Evolutionary conservation across 495 filamentous ascomycete species (phyloP).

Genomic region (Xylaria castorea): DNA sequence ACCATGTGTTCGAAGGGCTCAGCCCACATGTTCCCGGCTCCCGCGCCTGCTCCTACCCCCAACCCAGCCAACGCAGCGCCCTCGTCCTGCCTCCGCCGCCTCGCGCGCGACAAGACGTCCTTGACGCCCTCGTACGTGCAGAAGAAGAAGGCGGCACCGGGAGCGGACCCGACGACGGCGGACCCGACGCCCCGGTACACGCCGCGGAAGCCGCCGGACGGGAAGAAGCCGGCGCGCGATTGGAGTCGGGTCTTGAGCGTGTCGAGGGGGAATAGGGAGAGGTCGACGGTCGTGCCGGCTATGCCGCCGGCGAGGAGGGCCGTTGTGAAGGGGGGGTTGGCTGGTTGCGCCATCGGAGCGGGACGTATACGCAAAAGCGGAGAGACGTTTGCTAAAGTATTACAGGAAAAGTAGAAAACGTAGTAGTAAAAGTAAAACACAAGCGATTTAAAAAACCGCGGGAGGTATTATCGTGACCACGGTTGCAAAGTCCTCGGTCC

Average conservation of each 20-base stretch:
- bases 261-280: slow-evolving; percentile 89
- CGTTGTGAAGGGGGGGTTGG: slow-evolving; percentile 54
- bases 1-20: slow-evolving; percentile 70
- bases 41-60: background rate
- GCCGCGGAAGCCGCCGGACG: slow-evolving; percentile 75
- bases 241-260: slow-evolving; percentile 94
- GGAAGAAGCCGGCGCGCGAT: slow-evolving; percentile 78
- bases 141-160: slow-evolving; percentile 98
- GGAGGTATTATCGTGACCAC: slow-evolving; percentile 19
- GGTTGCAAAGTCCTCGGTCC: slow-evolving; percentile 1
- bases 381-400: background rate
- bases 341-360: slow-evolving; percentile 27
- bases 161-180: slow-evolving; percentile 87
- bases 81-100: slow-evolving; percentile 28
- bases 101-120: slow-evolving; percentile 51
- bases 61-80: slow-evolving; percentile 2
- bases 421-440: background rate
- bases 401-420: background rate
- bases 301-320: slow-evolving; percentile 74
- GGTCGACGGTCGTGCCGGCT: slow-evolving; percentile 87
- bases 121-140: slow-evolving; percentile 92
- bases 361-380: background rate
- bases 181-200: slow-evolving; percentile 75
- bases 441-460: background rate
- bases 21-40: slow-evolving; percentile 20